Evolutionary conservation across 2,329 filamentous ascomycete species (phyloP).

Genomic region (Fusarium sp.): DNA sequence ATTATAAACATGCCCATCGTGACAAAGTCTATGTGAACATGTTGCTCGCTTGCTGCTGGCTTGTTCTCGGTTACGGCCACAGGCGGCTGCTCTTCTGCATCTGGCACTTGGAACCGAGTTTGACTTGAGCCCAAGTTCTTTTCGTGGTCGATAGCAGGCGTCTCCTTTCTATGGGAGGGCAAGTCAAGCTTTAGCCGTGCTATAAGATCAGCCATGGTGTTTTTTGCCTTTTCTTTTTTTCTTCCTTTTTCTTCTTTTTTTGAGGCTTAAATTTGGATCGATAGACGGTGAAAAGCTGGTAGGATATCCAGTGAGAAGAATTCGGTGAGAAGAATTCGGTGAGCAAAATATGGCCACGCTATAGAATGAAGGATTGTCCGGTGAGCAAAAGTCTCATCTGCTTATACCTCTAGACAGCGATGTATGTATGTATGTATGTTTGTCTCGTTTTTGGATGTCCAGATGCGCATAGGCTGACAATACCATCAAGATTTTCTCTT

Average conservation of each 20-base stretch:
- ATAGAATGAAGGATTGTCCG: neutral
- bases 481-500: neutral
- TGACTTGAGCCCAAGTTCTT: conserved; percentile 10
- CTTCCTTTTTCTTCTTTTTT: too few species aligned
- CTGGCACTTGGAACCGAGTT: conserved; percentile 17
- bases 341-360: neutral
- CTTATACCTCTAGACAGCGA: conserved; percentile 10
- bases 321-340: neutral
- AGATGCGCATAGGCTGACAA: conserved; percentile 6
- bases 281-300: neutral
- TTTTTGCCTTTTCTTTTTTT: too few species aligned
- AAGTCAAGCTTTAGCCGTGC: conserved; percentile 11
- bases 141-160: neutral
- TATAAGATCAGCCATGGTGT: conserved; percentile 22
- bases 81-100: conserved; percentile 4
- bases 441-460: conserved; percentile 12
- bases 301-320: neutral
- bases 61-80: conserved; percentile 2
- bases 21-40: conserved; percentile 65
- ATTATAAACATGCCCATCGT: conserved; percentile 80
- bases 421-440: too few species aligned
- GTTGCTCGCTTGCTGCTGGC: conserved; percentile 2
- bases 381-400: neutral
- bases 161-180: conserved; percentile 9
- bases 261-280: neutral